Evolutionary conservation across 2,329 filamentous ascomycete species (phyloP).

Genomic region (Exophiala sp.): DNA sequence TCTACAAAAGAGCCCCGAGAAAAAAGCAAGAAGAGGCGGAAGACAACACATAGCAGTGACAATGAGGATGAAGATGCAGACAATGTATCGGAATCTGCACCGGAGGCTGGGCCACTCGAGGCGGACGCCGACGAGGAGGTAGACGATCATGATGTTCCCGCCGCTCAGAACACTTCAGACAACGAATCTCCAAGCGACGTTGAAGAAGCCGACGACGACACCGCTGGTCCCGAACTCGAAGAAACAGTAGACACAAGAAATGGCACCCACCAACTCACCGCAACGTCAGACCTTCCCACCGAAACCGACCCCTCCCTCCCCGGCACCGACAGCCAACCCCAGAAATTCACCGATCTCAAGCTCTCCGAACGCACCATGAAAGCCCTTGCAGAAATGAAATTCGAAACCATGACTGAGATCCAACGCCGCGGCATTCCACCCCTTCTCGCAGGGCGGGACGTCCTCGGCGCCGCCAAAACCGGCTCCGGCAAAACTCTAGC

Average conservation of each 20-base stretch:
- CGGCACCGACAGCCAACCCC: conserved; percentile 58
- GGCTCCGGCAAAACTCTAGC: conserved; percentile 93
- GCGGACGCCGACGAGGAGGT: conserved; percentile 22
- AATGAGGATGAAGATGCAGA: conserved; percentile 11
- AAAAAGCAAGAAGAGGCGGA: conserved; percentile 39
- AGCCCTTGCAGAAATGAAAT: conserved; percentile 87
- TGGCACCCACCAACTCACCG: conserved; percentile 15
- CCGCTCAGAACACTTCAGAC: conserved; percentile 31
- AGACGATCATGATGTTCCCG: not conserved
- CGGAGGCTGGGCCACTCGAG: conserved; percentile 35
- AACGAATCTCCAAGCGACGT: conserved; percentile 31
- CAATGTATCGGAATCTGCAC: conserved; percentile 6
- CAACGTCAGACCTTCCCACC: conserved; percentile 50
- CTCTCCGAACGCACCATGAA: conserved; percentile 85
- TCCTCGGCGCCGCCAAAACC: conserved; percentile 92
- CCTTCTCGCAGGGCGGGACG: conserved; percentile 81
- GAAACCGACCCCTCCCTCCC: conserved; percentile 53
- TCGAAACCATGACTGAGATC: conserved; percentile 93
- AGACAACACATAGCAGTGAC: conserved; percentile 32
- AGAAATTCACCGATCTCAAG: conserved; percentile 75
- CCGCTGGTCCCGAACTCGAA: conserved; percentile 31
- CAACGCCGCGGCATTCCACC: conserved; percentile 85
- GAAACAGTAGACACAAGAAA: conserved; percentile 31
- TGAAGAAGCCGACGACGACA: conserved; percentile 31
- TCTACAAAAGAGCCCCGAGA: conserved; percentile 26